Conservation (phyloP, 352 stramenopile genomes). For the Pythium insidiosum region DNA sequence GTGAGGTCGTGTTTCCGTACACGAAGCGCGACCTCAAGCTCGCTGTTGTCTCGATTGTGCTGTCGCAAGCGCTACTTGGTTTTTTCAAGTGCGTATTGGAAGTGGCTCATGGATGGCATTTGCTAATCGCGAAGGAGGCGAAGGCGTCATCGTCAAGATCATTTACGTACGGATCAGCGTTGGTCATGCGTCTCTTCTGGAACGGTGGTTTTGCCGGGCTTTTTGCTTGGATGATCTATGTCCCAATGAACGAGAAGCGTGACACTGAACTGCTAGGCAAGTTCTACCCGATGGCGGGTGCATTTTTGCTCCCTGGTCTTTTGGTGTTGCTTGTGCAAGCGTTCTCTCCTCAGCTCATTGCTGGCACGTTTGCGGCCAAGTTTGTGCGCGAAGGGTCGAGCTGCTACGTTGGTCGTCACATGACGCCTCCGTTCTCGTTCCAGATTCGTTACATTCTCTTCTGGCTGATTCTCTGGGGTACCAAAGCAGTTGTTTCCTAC, state of each 20-base stretch:
- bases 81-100: slow-evolving; percentile 28
- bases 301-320: slow-evolving; percentile 20
- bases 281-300: slow-evolving; percentile 2
- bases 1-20: slow-evolving; percentile 22
- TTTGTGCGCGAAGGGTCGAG: slow-evolving; percentile 32
- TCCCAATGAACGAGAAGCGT: slow-evolving; percentile 15
- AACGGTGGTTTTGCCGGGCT: slow-evolving; percentile 23
- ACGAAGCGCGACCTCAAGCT: slow-evolving; percentile 26
- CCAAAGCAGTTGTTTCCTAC: slow-evolving; percentile 30
- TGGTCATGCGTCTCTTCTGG: slow-evolving; percentile 30
- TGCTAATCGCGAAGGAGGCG: slow-evolving; percentile 17
- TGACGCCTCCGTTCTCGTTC: slow-evolving; percentile 23
- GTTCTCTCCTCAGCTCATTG: slow-evolving; percentile 21
- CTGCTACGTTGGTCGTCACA: slow-evolving; percentile 32
- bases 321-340: slow-evolving; percentile 20
- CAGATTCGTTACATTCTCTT: slow-evolving; percentile 25
- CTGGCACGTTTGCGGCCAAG: slow-evolving; percentile 22
- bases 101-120: slow-evolving; percentile 25
- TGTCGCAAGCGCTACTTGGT: slow-evolving; percentile 16
- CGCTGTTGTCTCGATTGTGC: slow-evolving; percentile 21
- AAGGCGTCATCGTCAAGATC: slow-evolving; percentile 24
- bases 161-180: slow-evolving; percentile 28
- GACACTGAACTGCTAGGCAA: slow-evolving; percentile 15
- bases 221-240: slow-evolving; percentile 30
- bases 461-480: slow-evolving; percentile 24